phyloP scores from a whole-genome alignment of 495 filamentous ascomycete genomes.

The Entonaema liquescens region DNA sequence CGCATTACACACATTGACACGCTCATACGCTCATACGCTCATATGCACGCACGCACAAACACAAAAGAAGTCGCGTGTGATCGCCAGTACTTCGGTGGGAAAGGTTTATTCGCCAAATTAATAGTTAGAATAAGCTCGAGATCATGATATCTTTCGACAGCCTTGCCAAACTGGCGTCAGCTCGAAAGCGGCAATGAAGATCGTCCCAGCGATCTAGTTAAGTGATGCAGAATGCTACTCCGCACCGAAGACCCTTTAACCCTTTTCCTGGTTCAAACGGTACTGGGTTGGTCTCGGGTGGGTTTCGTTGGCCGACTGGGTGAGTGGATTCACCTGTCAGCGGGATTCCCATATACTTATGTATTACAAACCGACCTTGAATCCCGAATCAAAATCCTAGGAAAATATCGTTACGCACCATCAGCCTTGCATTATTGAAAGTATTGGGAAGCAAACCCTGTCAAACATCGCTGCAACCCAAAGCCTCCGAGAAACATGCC shows the following conservation, averaged over 20 bases:
- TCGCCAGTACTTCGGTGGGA: neutral
- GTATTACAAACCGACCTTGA: conserved; percentile 6
- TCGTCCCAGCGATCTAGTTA: conserved; percentile 40
- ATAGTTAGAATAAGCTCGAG: conserved; percentile 11
- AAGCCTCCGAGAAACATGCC: conserved; percentile 2
- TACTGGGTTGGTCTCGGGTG: conserved; percentile 6
- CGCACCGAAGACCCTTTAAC: conserved; percentile 16
- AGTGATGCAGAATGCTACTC: conserved; percentile 28
- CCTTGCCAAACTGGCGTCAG: conserved; percentile 35
- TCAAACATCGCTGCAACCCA: conserved; percentile 6
- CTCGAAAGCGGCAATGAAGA: conserved; percentile 39
- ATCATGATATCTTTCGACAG: conserved; percentile 15
- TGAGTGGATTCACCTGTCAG: neutral
- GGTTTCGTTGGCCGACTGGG: conserved; percentile 8
- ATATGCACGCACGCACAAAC: neutral
- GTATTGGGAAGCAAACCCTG: conserved; percentile 8
- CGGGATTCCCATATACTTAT: neutral
- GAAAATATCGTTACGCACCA: conserved; percentile 4
- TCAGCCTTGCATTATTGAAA: conserved; percentile 33
- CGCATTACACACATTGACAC: conserved; percentile 2
- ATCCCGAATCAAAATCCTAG: conserved; percentile 31
- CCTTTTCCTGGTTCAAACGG: conserved; percentile 19
- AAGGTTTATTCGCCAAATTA: neutral
- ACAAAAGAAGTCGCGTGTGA: neutral
- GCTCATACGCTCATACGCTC: neutral